Conservation (phyloP, 768 basidiomycete species). For the Suillus paluster region DNA sequence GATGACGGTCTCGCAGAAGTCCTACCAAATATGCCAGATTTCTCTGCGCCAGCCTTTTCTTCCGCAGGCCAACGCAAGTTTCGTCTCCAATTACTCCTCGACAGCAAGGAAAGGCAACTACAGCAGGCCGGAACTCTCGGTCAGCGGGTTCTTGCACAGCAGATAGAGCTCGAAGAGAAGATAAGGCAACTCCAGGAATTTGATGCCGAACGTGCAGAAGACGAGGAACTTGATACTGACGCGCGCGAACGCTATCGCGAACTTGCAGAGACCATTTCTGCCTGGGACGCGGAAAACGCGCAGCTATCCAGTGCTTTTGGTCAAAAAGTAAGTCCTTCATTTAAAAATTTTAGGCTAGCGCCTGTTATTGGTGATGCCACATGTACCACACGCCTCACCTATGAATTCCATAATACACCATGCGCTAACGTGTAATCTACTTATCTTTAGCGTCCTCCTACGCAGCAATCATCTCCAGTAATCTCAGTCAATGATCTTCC, state of each 20-base stretch:
- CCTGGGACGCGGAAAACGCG: constrained; percentile 83
- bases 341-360: neutral
- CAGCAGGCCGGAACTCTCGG: constrained; percentile 91
- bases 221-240: constrained; percentile 66
- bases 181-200: constrained; percentile 81
- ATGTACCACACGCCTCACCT: neutral
- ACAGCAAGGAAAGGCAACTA: constrained; percentile 90
- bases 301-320: constrained; percentile 74
- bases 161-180: constrained; percentile 89
- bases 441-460: constrained; percentile 47
- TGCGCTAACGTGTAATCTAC: constrained; percentile 12
- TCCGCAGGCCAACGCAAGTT: constrained; percentile 65
- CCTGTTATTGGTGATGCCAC: constrained; percentile 2
- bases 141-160: constrained; percentile 91
- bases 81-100: constrained; percentile 72
- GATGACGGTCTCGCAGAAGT: constrained; percentile 38
- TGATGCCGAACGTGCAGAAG: constrained; percentile 65
- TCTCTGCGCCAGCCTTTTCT: constrained; percentile 44
- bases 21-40: constrained; percentile 46
- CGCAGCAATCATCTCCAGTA: constrained; percentile 50
- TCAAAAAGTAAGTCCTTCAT: constrained; percentile 52
- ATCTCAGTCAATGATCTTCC: constrained; percentile 53
- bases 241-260: constrained; percentile 77
- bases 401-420: constrained; percentile 4
- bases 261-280: constrained; percentile 71